Base-by-base conservation (phyloP, 768 basidiomycete genomes). In the Boletus huronensis region DNA sequence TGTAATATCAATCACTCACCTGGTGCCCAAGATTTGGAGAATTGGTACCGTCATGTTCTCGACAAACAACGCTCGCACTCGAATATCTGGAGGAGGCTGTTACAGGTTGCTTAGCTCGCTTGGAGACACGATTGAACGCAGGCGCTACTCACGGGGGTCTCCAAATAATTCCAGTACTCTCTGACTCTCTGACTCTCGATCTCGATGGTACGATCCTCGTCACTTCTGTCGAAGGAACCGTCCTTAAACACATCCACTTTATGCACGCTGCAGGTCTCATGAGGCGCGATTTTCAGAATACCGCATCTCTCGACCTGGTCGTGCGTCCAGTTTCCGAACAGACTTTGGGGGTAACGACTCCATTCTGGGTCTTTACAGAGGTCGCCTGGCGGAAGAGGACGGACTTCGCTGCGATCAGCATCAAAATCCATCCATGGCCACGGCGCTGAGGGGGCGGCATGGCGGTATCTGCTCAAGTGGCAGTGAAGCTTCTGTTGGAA, bases 21-120 rank as follows among this genome's bases (percentile, higher is more conserved):
- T 79, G 39, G 81, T 76, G 5, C 84, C 83, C 38, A 84, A 70
- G 69, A 83, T 81, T 61, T 80, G 78, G 41, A 84, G 70, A 14
- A 81, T 73, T 4, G 79, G 74, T 5, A 79, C 77, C 0, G 77
- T 73, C 54, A 84, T 64, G 42, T 76, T 73, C 23, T 83, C 79
- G 0, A 83, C 70, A 60, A 83, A 84, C 41, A 83, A 48, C 0
- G 76, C 79, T 19, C 79, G 75, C 5, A 82, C 67, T 21, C 79
- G 75, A 21, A 78, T 67, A 16, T 72, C 62, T 17, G 50, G 19
- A n/a, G 75, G 73, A 28, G 70, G 66, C 68, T 72, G 51, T 44
- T 31, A 19, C 16, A 6, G 5, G 16, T 39, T 13, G 8, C 10
- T 51, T 10, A 43, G 43, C 40, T 19, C 45, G 17, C 16, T n/a